phyloP scores from a whole-genome alignment of 768 basidiomycete genomes.

The Agaricus blazei region DNA sequence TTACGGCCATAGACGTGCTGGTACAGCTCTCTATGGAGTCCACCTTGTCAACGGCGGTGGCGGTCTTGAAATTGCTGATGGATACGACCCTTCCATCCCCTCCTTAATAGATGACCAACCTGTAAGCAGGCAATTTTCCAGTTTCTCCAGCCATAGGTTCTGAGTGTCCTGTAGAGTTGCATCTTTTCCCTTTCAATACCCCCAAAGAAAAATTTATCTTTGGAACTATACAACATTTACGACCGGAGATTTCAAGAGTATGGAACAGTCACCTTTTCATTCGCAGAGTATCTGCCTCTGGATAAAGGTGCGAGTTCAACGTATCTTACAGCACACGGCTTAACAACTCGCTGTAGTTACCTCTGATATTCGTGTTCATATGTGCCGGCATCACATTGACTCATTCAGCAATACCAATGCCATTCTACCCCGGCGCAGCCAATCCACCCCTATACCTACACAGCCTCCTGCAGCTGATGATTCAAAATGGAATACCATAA shows the following conservation, averaged over 20 bases:
- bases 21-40: constrained; percentile 4
- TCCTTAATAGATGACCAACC: background rate
- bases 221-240: constrained; percentile 6
- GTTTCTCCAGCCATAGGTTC: background rate
- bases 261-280: background rate
- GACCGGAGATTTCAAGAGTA: background rate
- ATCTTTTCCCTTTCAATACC: background rate
- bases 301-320: background rate
- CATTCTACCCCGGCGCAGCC: background rate
- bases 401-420: background rate
- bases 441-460: background rate
- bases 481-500: background rate
- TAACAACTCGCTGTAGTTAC: background rate
- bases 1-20: constrained; percentile 1
- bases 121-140: background rate
- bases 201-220: background rate
- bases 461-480: too few relatives aligned
- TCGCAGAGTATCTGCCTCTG: background rate
- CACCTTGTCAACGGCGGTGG: background rate
- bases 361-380: background rate
- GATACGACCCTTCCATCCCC: background rate
- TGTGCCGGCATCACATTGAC: background rate
- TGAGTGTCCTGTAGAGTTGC: background rate
- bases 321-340: background rate
- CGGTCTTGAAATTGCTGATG: background rate